Percentiles rank a stretch among this genome's conserved stretches.
These are phyloP conservation scores for Zoysia matrella DNA, from an alignment of 202 grass and related monocot species.

Conservation along the genomic window DNA sequence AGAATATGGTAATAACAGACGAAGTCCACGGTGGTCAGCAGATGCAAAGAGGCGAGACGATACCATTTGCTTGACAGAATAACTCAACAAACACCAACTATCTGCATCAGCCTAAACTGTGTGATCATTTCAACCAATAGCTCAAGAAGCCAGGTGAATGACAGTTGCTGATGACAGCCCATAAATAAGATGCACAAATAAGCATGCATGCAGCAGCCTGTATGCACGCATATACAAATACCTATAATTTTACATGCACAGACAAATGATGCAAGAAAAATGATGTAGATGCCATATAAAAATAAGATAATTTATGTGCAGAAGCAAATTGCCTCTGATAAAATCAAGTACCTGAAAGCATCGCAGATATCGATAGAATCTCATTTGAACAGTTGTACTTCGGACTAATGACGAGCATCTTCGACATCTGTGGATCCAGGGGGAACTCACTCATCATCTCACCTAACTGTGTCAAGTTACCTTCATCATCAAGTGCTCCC, in stretches of 20 bases:
- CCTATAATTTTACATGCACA: conserved; percentile 26
- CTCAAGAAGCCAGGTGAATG: conserved; percentile 68
- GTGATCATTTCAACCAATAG: conserved; percentile 78
- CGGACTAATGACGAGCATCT: conserved; percentile 96
- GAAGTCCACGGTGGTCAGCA: conserved; percentile 69
- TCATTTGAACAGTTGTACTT: conserved; percentile 97
- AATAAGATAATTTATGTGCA: conserved; percentile 20
- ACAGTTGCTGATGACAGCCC: conserved; percentile 70
- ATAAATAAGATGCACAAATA: neutral
- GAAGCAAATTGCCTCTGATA: neutral
- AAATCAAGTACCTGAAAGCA: conserved; percentile 79
- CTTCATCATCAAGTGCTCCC: conserved; percentile 85
- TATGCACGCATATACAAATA: conserved; percentile 9
- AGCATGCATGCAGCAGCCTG: conserved; percentile 15
- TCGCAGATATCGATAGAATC: conserved; percentile 89
- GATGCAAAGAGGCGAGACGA: conserved; percentile 33
- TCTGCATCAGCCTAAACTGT: conserved; percentile 84
- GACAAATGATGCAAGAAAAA: conserved; percentile 32
- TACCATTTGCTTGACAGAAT: conserved; percentile 87
- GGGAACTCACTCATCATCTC: conserved; percentile 97
- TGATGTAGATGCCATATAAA: conserved; percentile 6
- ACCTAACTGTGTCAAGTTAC: conserved; percentile 82
- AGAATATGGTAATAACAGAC: conserved; percentile 84
- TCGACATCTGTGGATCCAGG: conserved; percentile 91
- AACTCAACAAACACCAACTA: conserved; percentile 90